These are phyloP conservation scores for Geotrichum histeridarum DNA, from an alignment of 1,139 yeast species.

Conservation along the genomic window DNA sequence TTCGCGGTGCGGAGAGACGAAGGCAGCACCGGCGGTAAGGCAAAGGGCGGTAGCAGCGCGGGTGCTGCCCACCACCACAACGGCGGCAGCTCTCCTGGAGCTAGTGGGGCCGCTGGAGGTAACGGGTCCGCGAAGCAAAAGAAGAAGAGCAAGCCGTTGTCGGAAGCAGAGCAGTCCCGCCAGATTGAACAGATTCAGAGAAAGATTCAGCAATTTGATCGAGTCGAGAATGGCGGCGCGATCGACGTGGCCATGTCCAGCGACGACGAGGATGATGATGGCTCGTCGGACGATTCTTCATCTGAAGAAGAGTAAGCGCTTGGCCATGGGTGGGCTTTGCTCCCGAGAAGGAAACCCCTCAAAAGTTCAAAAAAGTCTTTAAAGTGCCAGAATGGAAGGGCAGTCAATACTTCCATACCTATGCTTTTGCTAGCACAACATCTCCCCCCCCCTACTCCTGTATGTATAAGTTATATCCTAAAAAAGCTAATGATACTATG, in stretches of 20 bases:
- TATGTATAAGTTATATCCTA: too few relatives aligned
- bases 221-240: conserved; percentile 27
- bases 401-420: too few relatives aligned
- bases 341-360: too few relatives aligned
- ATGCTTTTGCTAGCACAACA: too few relatives aligned
- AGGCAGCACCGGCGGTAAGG: conserved; percentile 32
- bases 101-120: conserved; percentile 51
- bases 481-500: too few relatives aligned
- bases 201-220: conserved; percentile 75
- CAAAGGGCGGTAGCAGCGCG: conserved; percentile 24
- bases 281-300: conserved; percentile 22
- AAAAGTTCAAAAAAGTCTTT: too few relatives aligned
- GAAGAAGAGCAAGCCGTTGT: conserved; percentile 51
- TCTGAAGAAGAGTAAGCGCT: conserved; percentile 26
- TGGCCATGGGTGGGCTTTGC: too few relatives aligned
- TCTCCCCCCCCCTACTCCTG: too few relatives aligned
- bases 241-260: conserved; percentile 26
- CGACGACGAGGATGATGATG: conserved; percentile 26
- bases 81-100: conserved; percentile 73
- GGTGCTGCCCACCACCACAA: conserved; percentile 34
- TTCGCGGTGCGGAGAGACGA: conserved; percentile 58
- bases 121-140: conserved; percentile 23
- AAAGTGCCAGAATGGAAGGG: too few relatives aligned
- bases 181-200: conserved; percentile 81
- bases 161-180: conserved; percentile 66